These are phyloP conservation scores for Blastomyces parvus DNA, from an alignment of 2,329 filamentous ascomycete genomes.

Conservation along the genomic window DNA sequence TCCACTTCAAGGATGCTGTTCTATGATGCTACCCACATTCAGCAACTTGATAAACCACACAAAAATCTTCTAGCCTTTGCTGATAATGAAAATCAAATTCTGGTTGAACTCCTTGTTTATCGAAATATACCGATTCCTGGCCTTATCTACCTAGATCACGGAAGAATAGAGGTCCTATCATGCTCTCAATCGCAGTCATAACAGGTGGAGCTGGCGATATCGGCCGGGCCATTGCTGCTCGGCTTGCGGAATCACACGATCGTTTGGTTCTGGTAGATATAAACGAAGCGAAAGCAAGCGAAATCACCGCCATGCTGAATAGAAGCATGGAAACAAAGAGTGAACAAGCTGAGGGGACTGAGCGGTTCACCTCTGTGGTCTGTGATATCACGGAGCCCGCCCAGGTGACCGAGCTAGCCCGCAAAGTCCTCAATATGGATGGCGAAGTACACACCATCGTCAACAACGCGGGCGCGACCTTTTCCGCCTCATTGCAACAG, in stretches of 20 bases:
- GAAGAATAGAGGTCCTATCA: not conserved
- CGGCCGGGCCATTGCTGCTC: slow-evolving; percentile 21
- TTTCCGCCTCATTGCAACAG: slow-evolving; percentile 18
- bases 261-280: slow-evolving; percentile 20
- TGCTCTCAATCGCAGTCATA: slow-evolving; percentile 18
- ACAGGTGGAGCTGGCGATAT: slow-evolving; percentile 23
- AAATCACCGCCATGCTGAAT: slow-evolving; percentile 13
- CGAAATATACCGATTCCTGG: not conserved
- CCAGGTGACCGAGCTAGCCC: slow-evolving; percentile 14
- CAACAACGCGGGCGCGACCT: slow-evolving; percentile 23
- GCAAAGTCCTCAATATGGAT: slow-evolving; percentile 10
- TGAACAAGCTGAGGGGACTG: not conserved
- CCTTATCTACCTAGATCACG: not conserved
- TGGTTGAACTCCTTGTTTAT: not conserved
- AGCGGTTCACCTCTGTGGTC: slow-evolving; percentile 13
- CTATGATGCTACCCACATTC: not conserved
- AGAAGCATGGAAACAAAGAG: slow-evolving; percentile 6
- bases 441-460: slow-evolving; percentile 18
- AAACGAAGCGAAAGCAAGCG: slow-evolving; percentile 14
- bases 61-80: not conserved
- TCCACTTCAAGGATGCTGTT: not conserved
- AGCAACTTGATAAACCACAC: not conserved
- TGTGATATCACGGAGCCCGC: slow-evolving; percentile 21
- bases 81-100: not conserved
- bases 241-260: slow-evolving; percentile 19